Percentiles rank a stretch among this genome's conserved stretches.
Evolutionary conservation across 129 eudicot genomes (phyloP).

Genomic region (Helichrysum umbraculigerum): DNA sequence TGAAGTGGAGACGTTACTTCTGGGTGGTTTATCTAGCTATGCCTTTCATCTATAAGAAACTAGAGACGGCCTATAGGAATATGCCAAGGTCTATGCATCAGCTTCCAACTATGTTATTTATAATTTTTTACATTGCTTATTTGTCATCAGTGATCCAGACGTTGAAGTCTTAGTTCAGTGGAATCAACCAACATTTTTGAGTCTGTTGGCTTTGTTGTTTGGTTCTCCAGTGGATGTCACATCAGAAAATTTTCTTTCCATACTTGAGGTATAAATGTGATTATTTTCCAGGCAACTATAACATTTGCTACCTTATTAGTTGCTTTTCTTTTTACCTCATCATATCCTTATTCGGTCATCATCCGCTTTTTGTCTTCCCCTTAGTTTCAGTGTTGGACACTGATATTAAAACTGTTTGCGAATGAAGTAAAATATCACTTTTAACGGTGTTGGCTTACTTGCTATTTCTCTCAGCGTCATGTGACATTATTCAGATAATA

Average conservation of each 20-base stretch:
- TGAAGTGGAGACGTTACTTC: too few species aligned
- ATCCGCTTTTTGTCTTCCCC: too few species aligned
- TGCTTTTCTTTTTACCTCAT: slow-evolving; percentile 3
- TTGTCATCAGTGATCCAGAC: slow-evolving; percentile 59
- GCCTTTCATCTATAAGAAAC: not conserved
- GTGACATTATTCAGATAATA: not conserved
- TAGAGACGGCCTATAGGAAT: not conserved
- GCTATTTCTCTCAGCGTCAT: not conserved
- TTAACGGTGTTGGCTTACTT: too few species aligned
- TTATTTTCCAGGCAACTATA: slow-evolving; percentile 1
- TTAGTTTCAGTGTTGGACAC: too few species aligned
- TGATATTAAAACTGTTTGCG: too few species aligned
- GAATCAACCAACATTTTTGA: slow-evolving; percentile 53
- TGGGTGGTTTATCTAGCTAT: not conserved
- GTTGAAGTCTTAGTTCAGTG: slow-evolving; percentile 45
- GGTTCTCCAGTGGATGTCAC: slow-evolving; percentile 59
- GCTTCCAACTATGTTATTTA: not conserved
- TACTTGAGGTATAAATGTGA: slow-evolving; percentile 52
- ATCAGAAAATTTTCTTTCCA: slow-evolving; percentile 47
- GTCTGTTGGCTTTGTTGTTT: slow-evolving; percentile 54
- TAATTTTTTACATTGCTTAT: slow-evolving; percentile 12
- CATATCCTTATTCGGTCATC: too few species aligned
- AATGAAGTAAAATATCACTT: not conserved
- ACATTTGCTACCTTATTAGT: not conserved
- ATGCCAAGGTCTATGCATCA: not conserved